These are phyloP conservation scores for Tylopilus rubrobrunneus DNA, from an alignment of 768 basidiomycete species.

Conservation along the genomic window DNA sequence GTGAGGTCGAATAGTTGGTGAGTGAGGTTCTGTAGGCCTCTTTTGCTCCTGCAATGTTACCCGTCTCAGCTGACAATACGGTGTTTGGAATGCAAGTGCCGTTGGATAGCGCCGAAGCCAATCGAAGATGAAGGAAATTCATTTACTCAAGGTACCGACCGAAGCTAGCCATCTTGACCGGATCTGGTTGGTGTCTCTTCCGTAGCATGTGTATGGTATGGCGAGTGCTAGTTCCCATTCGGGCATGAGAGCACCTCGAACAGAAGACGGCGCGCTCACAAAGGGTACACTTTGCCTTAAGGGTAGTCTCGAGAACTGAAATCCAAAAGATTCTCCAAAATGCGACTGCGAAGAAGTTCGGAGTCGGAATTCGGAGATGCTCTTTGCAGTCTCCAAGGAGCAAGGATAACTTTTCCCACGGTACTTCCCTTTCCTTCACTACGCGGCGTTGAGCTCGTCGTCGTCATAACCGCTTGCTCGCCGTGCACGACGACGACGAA, in stretches of 20 bases:
- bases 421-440: constrained; percentile 14
- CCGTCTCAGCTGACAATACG: too few species aligned
- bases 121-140: background rate
- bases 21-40: too few species aligned
- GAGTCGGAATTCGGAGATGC: constrained; percentile 21
- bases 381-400: background rate
- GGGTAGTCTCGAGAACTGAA: too few species aligned
- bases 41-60: too few species aligned
- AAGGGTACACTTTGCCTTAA: too few species aligned
- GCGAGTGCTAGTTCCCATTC: background rate
- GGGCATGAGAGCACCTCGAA: background rate
- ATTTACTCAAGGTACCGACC: background rate
- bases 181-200: background rate
- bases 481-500: constrained; percentile 26
- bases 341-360: background rate
- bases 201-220: background rate
- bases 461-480: constrained; percentile 22
- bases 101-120: background rate
- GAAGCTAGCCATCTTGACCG: background rate
- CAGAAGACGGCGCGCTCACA: too few species aligned
- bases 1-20: too few species aligned
- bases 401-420: constrained; percentile 24
- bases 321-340: too few species aligned
- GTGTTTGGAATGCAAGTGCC: background rate
- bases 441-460: constrained; percentile 16